phyloP scores from a whole-genome alignment of 2,329 filamentous ascomycete genomes.

The Pseudogymnoascus sp. region DNA sequence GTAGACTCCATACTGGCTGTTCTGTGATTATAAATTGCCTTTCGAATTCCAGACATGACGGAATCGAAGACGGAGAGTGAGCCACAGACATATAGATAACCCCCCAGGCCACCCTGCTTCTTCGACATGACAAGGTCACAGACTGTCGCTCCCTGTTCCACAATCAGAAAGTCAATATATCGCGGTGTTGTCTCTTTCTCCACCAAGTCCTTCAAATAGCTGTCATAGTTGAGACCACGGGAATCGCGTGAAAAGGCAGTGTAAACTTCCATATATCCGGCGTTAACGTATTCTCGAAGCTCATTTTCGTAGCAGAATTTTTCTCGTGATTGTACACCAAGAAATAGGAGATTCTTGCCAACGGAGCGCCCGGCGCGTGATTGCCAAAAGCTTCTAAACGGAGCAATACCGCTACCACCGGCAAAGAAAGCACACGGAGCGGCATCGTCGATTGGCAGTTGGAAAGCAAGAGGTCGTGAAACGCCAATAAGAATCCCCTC shows the following conservation, averaged over 20 bases:
- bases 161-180: constrained; percentile 44
- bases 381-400: constrained; percentile 48
- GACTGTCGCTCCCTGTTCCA: constrained; percentile 41
- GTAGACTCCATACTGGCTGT: constrained; percentile 43
- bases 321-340: constrained; percentile 44
- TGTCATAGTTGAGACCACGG: constrained; percentile 39
- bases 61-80: constrained; percentile 43
- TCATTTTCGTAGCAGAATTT: constrained; percentile 45
- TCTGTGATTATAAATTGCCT: constrained; percentile 45
- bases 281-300: constrained; percentile 37
- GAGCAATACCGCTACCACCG: constrained; percentile 45
- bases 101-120: constrained; percentile 43
- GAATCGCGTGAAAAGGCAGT: constrained; percentile 45
- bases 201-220: constrained; percentile 34
- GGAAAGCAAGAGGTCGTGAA: constrained; percentile 43
- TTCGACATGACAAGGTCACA: constrained; percentile 50
- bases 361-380: constrained; percentile 34
- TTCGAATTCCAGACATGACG: constrained; percentile 47
- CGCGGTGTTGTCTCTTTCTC: constrained; percentile 41
- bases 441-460: constrained; percentile 41
- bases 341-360: constrained; percentile 40
- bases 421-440: constrained; percentile 46
- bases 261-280: constrained; percentile 43
- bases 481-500: constrained; percentile 45
- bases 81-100: constrained; percentile 42